Evolutionary conservation across 2,329 filamentous ascomycete genomes (phyloP).

Genomic region (Alternaria gansuensis): DNA sequence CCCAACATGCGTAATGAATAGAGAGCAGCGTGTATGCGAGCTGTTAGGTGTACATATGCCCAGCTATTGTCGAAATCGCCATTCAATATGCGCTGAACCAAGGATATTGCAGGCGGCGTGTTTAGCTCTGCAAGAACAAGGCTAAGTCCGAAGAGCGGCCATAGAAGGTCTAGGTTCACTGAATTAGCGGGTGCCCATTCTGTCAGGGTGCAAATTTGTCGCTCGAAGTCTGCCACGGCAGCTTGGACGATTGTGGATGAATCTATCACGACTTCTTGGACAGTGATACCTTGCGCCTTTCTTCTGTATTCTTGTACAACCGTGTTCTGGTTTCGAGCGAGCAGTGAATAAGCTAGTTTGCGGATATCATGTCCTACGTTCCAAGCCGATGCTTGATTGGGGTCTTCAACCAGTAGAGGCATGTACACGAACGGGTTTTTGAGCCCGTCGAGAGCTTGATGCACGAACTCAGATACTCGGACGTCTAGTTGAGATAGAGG

Average conservation of each 20-base stretch:
- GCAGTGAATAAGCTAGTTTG: conserved; percentile 51
- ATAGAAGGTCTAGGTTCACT: conserved; percentile 28
- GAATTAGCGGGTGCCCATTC: conserved; percentile 28
- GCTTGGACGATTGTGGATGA: conserved; percentile 8
- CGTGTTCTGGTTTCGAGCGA: conserved; percentile 26
- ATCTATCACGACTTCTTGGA: conserved; percentile 31
- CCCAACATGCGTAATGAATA: conserved; percentile 57
- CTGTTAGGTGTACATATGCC: conserved; percentile 52
- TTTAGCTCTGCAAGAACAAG: conserved; percentile 36
- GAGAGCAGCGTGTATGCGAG: conserved; percentile 54
- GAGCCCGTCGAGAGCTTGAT: conserved; percentile 31
- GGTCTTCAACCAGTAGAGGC: conserved; percentile 66
- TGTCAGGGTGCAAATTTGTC: conserved; percentile 25
- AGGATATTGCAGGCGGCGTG: conserved; percentile 27
- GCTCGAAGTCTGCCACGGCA: conserved; percentile 23
- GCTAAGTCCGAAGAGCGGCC: conserved; percentile 40
- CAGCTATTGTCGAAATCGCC: conserved; percentile 49
- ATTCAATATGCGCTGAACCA: conserved; percentile 36
- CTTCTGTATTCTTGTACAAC: conserved; percentile 52
- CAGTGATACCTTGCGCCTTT: conserved; percentile 45
- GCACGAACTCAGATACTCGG: conserved; percentile 46
- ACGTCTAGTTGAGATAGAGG: conserved; percentile 43
- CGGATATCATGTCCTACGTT: conserved; percentile 50
- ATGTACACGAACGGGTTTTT: conserved; percentile 64
- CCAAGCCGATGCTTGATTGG: conserved; percentile 56